These are phyloP conservation scores for Globisporangium iwayamae DNA, from an alignment of 352 stramenopile species.

Conservation along the genomic window DNA sequence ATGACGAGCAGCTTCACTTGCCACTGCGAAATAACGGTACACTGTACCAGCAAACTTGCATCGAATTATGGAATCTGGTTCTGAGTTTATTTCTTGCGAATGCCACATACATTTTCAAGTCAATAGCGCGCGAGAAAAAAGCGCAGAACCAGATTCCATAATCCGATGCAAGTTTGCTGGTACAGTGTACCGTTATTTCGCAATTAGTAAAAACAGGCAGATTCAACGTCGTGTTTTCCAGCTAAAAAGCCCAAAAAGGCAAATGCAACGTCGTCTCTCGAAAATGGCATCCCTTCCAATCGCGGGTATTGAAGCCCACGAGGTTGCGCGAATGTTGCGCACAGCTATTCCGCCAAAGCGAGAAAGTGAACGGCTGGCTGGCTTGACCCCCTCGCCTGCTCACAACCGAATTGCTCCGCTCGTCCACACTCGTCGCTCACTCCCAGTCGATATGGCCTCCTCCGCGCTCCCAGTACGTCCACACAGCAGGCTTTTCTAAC, in stretches of 20 bases:
- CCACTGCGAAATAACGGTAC: background rate
- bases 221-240: conserved; percentile 3
- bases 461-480: conserved; percentile 26
- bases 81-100: no score
- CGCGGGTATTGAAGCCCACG: background rate
- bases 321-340: conserved; percentile 2
- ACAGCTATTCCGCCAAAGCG: background rate
- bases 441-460: conserved; percentile 20
- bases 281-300: conserved; percentile 6
- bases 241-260: background rate
- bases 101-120: no score
- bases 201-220: background rate
- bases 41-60: background rate
- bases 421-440: background rate
- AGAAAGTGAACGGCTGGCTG: background rate
- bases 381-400: background rate
- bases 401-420: conserved; percentile 4
- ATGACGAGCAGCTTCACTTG: background rate
- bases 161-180: background rate
- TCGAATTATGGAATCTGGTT: background rate
- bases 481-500: background rate
- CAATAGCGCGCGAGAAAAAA: no score
- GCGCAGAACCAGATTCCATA: background rate
- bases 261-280: conserved; percentile 3
- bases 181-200: background rate